phyloP scores from a whole-genome alignment of 139 green algal species.

The Protoeuglena noctilucae region DNA sequence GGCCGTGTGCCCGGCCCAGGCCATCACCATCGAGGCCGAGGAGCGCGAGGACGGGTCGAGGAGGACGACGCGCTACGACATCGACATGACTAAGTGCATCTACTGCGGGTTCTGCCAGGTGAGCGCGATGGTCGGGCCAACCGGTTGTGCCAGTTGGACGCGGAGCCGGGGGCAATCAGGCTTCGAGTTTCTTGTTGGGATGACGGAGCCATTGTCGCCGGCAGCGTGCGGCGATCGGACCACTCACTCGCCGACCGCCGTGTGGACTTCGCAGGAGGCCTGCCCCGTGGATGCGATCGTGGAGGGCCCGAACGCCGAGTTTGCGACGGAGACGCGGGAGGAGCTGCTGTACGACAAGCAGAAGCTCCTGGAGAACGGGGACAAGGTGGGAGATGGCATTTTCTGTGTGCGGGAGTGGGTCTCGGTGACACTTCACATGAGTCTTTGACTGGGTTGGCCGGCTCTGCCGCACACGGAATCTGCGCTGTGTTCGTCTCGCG shows the following conservation, averaged over 20 bases:
- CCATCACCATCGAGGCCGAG: slow-evolving; percentile 98
- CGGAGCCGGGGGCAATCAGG: no score
- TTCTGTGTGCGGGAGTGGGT: background rate
- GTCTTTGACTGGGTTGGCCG: background rate
- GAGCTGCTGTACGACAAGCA: slow-evolving; percentile 99
- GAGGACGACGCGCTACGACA: slow-evolving; percentile 87
- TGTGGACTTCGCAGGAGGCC: slow-evolving; percentile 69
- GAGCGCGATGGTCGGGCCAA: no score
- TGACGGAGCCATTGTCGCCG: no score
- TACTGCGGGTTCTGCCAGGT: slow-evolving; percentile 47
- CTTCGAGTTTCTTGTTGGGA: no score
- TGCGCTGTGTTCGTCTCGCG: slow-evolving; percentile 1
- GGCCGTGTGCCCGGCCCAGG: slow-evolving; percentile 64
- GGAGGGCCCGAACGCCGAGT: slow-evolving; percentile 98
- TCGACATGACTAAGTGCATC: slow-evolving; percentile 99
- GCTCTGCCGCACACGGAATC: no score
- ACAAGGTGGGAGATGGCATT: slow-evolving; percentile 22
- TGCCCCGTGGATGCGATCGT: slow-evolving; percentile 98
- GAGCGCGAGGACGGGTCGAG: slow-evolving; percentile 92
- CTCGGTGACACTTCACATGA: background rate
- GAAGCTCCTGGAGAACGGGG: slow-evolving; percentile 95
- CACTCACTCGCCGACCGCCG: no score
- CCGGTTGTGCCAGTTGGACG: slow-evolving; percentile 51
- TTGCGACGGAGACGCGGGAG: slow-evolving; percentile 82
- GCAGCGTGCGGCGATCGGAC: no score